Percentiles rank a stretch among this genome's conserved stretches.
phyloP scores from a whole-genome alignment of 805 yeast species.

The Wickerhamomyces silvicola region DNA sequence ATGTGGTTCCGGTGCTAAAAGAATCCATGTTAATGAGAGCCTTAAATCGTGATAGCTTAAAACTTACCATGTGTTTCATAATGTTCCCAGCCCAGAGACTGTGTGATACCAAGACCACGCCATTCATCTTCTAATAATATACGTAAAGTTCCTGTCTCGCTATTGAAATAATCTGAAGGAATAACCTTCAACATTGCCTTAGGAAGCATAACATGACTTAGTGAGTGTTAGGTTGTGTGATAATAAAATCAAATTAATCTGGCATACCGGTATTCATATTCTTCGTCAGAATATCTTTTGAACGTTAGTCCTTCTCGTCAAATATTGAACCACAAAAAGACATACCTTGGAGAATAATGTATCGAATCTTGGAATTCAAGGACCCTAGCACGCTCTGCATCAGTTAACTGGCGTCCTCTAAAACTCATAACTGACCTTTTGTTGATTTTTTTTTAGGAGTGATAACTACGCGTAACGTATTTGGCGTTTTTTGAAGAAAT shows the following conservation, averaged over 20 bases:
- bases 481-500: background rate
- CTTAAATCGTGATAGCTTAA: no score
- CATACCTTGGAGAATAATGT: slow-evolving; percentile 77
- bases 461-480: no score
- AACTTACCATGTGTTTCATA: slow-evolving; percentile 78
- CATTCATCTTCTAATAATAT: slow-evolving; percentile 93
- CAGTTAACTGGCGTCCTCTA: slow-evolving; percentile 68
- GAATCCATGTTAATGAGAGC: no score
- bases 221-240: slow-evolving; percentile 2
- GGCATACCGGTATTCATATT: slow-evolving; percentile 65
- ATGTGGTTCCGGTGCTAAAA: slow-evolving; percentile 90
- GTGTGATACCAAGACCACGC: slow-evolving; percentile 97
- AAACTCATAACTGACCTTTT: no score
- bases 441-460: slow-evolving; percentile 4
- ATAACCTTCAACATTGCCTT: slow-evolving; percentile 91
- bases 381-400: slow-evolving; percentile 77
- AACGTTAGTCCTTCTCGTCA: slow-evolving; percentile 5
- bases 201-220: slow-evolving; percentile 91
- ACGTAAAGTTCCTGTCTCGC: slow-evolving; percentile 89
- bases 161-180: slow-evolving; percentile 89
- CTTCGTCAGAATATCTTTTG: slow-evolving; percentile 77
- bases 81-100: slow-evolving; percentile 95
- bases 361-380: slow-evolving; percentile 90
- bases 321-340: slow-evolving; percentile 1
- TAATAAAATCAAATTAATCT: background rate